Conservation (phyloP, 2,329 filamentous ascomycete genomes). For the Neopestalotiopsis clavispora region DNA sequence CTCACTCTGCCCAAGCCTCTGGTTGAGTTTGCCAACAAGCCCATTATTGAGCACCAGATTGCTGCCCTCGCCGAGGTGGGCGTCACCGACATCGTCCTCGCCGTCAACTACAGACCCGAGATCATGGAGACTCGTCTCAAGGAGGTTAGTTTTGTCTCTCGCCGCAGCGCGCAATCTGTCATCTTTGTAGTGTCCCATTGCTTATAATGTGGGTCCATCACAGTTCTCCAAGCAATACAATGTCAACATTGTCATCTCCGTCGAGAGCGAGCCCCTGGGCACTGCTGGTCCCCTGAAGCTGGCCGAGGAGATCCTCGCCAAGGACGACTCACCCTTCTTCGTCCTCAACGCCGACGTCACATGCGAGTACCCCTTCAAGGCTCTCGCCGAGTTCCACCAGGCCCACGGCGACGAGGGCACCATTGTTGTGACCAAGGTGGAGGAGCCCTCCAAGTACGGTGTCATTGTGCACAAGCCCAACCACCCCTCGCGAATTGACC, state of each 20-base stretch:
- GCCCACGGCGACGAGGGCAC: slow-evolving; percentile 93
- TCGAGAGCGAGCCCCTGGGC: slow-evolving; percentile 93
- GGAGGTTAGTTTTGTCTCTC: slow-evolving; percentile 64
- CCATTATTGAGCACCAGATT: slow-evolving; percentile 98
- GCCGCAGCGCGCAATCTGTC: slow-evolving; percentile 13
- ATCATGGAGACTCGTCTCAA: slow-evolving; percentile 94
- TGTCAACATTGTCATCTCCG: slow-evolving; percentile 95
- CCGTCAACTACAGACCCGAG: slow-evolving; percentile 98
- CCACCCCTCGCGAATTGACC: slow-evolving; percentile 90
- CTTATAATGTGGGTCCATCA: slow-evolving; percentile 7
- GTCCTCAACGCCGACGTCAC: slow-evolving; percentile 98
- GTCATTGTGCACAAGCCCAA: slow-evolving; percentile 96
- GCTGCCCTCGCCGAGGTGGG: slow-evolving; percentile 91
- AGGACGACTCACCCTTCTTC: slow-evolving; percentile 95
- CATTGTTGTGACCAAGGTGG: slow-evolving; percentile 97
- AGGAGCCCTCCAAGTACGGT: slow-evolving; percentile 98
- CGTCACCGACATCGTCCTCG: slow-evolving; percentile 96
- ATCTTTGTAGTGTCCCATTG: slow-evolving; percentile 5
- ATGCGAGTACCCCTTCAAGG: slow-evolving; percentile 94
- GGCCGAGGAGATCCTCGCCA: slow-evolving; percentile 87
- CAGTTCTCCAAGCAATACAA: slow-evolving; percentile 64
- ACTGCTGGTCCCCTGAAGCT: slow-evolving; percentile 96
- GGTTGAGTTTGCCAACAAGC: slow-evolving; percentile 98
- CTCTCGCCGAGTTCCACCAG: slow-evolving; percentile 91
- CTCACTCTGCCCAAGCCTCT: slow-evolving; percentile 96